These are phyloP conservation scores for Aotearoamyces nothofagi DNA, from an alignment of 2,329 filamentous ascomycete genomes.

Conservation along the genomic window DNA sequence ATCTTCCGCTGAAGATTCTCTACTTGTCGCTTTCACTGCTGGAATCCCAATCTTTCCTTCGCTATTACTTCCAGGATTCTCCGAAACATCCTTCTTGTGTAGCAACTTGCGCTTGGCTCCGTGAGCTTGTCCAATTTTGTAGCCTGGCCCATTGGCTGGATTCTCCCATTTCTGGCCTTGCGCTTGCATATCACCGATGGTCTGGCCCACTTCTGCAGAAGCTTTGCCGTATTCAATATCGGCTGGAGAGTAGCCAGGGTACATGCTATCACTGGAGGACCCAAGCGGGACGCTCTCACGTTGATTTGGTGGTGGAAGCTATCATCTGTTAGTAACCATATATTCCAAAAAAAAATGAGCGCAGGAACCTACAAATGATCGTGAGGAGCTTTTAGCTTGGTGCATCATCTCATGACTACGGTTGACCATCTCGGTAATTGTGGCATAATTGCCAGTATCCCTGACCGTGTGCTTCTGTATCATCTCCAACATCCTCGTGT, in stretches of 20 bases:
- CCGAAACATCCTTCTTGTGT: too few relatives aligned
- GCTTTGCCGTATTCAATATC: constrained; percentile 11
- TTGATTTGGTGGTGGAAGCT: constrained; percentile 8
- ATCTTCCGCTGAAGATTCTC: too few relatives aligned
- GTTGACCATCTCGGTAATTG: constrained; percentile 22
- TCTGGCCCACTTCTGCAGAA: constrained; percentile 5
- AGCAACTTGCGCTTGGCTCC: too few relatives aligned
- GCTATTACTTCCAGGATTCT: too few relatives aligned
- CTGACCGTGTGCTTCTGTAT: constrained; percentile 18
- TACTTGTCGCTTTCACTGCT: too few relatives aligned
- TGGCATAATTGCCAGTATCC: constrained; percentile 16
- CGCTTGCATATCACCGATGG: not conserved
- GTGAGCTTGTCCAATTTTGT: not conserved
- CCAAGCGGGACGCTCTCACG: constrained; percentile 11
- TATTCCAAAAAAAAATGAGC: not conserved
- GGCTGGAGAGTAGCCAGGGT: constrained; percentile 12
- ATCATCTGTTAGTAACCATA: not conserved
- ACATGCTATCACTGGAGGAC: constrained; percentile 12
- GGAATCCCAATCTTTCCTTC: too few relatives aligned
- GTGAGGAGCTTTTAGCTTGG: constrained; percentile 20
- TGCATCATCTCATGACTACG: constrained; percentile 22
- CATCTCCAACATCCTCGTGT: constrained; percentile 22
- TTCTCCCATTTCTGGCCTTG: not conserved
- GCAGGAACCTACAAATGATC: constrained; percentile 1
- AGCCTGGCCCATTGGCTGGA: not conserved